Evolutionary conservation across 2,329 filamentous ascomycete genomes (phyloP).

Genomic region (Plectosphaerella plurivora): DNA sequence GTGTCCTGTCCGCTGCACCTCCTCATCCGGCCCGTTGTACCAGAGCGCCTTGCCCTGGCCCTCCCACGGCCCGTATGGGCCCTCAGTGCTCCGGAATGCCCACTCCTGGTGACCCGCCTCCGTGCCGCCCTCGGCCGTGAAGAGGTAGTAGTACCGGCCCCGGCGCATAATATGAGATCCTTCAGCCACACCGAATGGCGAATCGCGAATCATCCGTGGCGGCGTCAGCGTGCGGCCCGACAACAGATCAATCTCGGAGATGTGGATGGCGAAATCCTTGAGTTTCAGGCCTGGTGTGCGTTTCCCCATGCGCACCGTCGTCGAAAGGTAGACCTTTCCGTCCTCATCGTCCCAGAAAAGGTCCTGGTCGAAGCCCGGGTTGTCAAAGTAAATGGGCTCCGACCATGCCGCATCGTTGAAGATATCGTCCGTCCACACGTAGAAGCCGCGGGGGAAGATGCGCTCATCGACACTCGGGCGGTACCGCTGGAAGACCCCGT

Average conservation of each 20-base stretch:
- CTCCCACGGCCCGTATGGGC: conserved; percentile 46
- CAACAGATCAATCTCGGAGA: conserved; percentile 35
- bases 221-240: conserved; percentile 33
- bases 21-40: conserved; percentile 39
- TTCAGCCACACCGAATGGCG: conserved; percentile 34
- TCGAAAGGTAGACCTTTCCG: conserved; percentile 44
- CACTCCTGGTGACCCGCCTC: conserved; percentile 48
- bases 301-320: conserved; percentile 27
- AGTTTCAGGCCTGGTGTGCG: conserved; percentile 31
- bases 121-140: conserved; percentile 35
- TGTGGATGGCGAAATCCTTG: conserved; percentile 48
- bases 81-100: conserved; percentile 38
- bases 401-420: conserved; percentile 46
- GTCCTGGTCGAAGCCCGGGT: conserved; percentile 49
- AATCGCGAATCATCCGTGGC: conserved; percentile 28
- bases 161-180: conserved; percentile 33
- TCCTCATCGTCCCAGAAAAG: conserved; percentile 44
- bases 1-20: conserved; percentile 46
- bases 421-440: conserved; percentile 47
- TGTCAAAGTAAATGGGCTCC: conserved; percentile 49
- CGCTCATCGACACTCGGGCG: conserved; percentile 34
- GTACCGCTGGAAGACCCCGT: conserved; percentile 38
- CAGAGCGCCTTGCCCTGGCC: conserved; percentile 37
- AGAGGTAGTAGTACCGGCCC: conserved; percentile 30
- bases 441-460: conserved; percentile 49